Evolutionary conservation across 805 yeast genomes (phyloP).

Genomic region (Candida silvicultrix): DNA sequence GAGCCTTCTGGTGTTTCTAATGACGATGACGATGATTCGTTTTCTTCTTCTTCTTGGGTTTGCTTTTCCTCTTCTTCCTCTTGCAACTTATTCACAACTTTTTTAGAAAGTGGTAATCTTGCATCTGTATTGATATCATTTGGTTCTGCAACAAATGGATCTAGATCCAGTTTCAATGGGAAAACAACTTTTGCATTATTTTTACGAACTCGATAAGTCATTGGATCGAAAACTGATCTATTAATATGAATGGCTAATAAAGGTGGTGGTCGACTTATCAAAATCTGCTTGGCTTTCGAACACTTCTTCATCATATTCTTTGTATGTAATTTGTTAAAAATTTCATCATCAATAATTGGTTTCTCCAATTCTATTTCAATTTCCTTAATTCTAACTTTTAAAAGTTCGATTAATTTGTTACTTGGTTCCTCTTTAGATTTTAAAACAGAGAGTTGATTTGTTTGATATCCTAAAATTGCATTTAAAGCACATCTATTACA

Average conservation of each 20-base stretch:
- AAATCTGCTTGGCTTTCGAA: constrained; percentile 77
- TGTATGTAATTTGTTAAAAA: constrained; percentile 66
- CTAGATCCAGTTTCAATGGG: constrained; percentile 61
- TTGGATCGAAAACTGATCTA: constrained; percentile 87
- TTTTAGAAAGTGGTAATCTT: constrained; percentile 59
- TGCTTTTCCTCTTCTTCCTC: constrained; percentile 8
- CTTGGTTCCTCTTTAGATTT: constrained; percentile 12
- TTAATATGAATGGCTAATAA: constrained; percentile 82
- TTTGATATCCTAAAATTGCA: constrained; percentile 48
- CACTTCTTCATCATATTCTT: constrained; percentile 69
- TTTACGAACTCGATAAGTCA: constrained; percentile 76
- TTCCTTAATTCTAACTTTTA: constrained; percentile 39
- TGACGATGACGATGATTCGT: background rate
- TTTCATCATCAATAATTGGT: constrained; percentile 74
- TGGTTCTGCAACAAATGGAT: constrained; percentile 64
- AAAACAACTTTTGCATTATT: constrained; percentile 79
- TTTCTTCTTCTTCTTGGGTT: constrained; percentile 9
- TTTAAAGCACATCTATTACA: constrained; percentile 86
- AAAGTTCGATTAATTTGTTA: constrained; percentile 27
- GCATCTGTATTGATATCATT: constrained; percentile 76
- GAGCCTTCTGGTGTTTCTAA: constrained; percentile 3
- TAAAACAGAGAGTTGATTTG: constrained; percentile 28
- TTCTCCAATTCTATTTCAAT: constrained; percentile 50
- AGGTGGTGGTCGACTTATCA: constrained; percentile 77
- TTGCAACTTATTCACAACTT: constrained; percentile 21